phyloP scores from a whole-genome alignment of 225 moss, liverwort and hornwort species.

The Takakia lepidozioides region DNA sequence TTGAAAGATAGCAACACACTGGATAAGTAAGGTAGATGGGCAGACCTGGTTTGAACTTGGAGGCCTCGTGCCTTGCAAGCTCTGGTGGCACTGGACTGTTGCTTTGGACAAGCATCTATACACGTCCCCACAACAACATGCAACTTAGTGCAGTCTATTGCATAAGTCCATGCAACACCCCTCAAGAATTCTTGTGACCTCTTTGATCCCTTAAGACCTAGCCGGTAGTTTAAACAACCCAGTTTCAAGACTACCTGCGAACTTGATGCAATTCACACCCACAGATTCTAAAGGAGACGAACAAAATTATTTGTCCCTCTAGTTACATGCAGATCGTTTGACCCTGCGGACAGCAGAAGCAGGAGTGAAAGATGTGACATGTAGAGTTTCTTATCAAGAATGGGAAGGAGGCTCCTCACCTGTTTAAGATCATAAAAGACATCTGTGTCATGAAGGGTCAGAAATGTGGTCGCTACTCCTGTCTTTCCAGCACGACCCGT shows the following conservation, averaged over 20 bases:
- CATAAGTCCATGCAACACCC: too few species aligned
- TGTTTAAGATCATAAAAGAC: conserved; percentile 98
- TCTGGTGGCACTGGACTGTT: conserved; percentile 96
- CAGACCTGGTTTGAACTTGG: conserved; percentile 95
- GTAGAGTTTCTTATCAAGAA: too few species aligned
- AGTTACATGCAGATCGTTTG: too few species aligned
- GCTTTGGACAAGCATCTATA: conserved; percentile 96
- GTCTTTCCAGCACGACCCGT: conserved; percentile 99
- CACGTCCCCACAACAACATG: too few species aligned
- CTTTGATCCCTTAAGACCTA: too few species aligned
- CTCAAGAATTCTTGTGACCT: too few species aligned
- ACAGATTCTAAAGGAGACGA: too few species aligned
- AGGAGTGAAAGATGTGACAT: too few species aligned
- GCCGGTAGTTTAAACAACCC: too few species aligned
- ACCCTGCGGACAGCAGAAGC: too few species aligned
- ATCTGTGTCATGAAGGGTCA: conserved; percentile 83
- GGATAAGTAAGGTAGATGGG: background rate
- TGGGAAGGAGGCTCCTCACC: conserved; percentile 16
- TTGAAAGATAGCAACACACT: background rate
- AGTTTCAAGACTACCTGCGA: background rate
- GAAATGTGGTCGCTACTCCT: conserved; percentile 91
- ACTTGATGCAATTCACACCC: background rate
- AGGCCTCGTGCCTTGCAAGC: conserved; percentile 88
- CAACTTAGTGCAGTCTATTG: too few species aligned
- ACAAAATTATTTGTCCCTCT: too few species aligned